Percentiles rank a stretch among this genome's conserved stretches.
These are phyloP conservation scores for Carex pumila DNA, from an alignment of 176 grass and related monocot genomes.

Conservation along the genomic window DNA sequence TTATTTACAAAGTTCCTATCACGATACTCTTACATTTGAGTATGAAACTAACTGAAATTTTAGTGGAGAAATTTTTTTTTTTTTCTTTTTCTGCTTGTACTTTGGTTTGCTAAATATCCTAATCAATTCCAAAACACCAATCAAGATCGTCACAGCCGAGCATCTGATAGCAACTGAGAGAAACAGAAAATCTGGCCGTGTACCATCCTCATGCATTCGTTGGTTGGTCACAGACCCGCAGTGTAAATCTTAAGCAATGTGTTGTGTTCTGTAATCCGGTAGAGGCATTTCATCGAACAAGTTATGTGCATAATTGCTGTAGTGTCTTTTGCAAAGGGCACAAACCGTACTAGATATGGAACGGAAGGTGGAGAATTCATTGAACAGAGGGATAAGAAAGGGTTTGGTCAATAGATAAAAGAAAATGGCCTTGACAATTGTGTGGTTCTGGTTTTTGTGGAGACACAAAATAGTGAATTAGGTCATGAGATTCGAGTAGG, in stretches of 20 bases:
- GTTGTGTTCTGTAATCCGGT: slow-evolving; percentile 18
- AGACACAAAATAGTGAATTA: slow-evolving; percentile 20
- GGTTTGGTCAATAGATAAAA: not conserved
- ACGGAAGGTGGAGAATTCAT: not conserved
- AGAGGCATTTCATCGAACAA: slow-evolving; percentile 34
- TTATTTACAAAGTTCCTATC: no score
- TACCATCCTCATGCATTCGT: slow-evolving; percentile 6
- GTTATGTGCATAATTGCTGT: not conserved
- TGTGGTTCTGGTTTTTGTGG: not conserved
- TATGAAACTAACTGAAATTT: no score
- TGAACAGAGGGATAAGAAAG: not conserved
- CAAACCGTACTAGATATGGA: not conserved
- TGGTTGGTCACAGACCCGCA: not conserved
- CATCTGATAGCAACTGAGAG: slow-evolving; percentile 46
- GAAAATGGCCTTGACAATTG: not conserved
- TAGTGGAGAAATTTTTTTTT: not conserved
- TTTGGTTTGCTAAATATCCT: not conserved
- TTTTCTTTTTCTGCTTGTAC: not conserved
- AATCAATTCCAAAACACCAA: not conserved
- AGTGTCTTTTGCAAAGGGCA: not conserved
- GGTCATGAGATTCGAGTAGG: not conserved
- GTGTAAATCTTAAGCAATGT: slow-evolving; percentile 20
- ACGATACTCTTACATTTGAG: no score
- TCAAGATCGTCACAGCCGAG: not conserved
- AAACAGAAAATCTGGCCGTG: slow-evolving; percentile 36